Conservation (phyloP, 345 rosid species). For the Psidium friedrichsthalianum region DNA sequence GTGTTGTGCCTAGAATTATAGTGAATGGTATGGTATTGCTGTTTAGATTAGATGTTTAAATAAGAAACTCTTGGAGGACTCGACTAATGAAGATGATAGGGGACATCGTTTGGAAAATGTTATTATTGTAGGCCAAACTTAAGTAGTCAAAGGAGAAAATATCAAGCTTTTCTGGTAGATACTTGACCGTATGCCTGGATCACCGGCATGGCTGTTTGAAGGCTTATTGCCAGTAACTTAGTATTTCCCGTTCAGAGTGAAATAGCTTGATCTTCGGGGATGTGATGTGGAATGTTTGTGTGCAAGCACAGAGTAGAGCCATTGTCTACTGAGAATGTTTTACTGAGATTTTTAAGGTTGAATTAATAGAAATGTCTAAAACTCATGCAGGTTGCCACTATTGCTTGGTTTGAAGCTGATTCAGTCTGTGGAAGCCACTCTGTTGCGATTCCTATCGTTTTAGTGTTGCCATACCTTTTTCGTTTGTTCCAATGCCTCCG, state of each 20-base stretch:
- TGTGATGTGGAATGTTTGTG: not conserved
- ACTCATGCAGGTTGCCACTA: slow-evolving; percentile 72
- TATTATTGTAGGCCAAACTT: not conserved
- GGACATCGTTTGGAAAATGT: not conserved
- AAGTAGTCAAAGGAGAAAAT: not conserved
- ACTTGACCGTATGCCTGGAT: not conserved
- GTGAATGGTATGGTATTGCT: not conserved
- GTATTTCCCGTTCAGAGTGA: not conserved
- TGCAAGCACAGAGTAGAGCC: not conserved
- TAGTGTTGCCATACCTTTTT: slow-evolving; percentile 85
- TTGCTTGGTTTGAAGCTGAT: slow-evolving; percentile 99
- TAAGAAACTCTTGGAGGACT: not conserved
- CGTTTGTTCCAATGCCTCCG: slow-evolving; percentile 88
- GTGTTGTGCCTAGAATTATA: not conserved
- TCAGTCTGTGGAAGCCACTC: slow-evolving; percentile 98
- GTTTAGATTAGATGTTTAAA: not conserved
- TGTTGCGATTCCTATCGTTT: slow-evolving; percentile 79
- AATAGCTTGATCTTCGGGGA: not conserved
- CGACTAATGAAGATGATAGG: not conserved
- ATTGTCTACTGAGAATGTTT: not conserved
- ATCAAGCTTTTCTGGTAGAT: not conserved
- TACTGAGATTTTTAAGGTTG: not conserved
- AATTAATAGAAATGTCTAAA: slow-evolving; percentile 4
- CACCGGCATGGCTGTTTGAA: not conserved
- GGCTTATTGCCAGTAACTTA: not conserved